Evolutionary conservation across 2,329 filamentous ascomycete genomes (phyloP), one percentile per base, ranked within the genome.

Genomic region (Diaporthe vexans): DNA sequence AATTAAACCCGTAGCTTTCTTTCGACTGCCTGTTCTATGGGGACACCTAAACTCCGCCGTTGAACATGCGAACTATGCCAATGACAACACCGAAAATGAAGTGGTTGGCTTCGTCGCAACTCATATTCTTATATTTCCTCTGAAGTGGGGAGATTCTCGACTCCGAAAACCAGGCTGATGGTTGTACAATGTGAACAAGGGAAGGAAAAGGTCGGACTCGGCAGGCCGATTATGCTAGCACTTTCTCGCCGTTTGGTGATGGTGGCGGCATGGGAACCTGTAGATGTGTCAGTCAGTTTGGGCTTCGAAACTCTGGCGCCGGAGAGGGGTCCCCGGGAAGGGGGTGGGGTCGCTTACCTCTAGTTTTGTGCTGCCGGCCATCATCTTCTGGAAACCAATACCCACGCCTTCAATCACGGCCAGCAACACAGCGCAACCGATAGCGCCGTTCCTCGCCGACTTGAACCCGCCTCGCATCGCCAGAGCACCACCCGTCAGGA

Each of bases 331-430:
- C 29, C 29, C 5, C 29, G 6, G 29, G 29, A 5, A 15, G 21
- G 10, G 29, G 9, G 8, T 29, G 21, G 21, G 24, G 11, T 46
- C 1, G 83, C 86, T 79, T 80, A 93, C 91, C 86, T 98, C 95
- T 79, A 97, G 87, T 86, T 93, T 93, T 77, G 95, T 97, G 83
- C 93, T 93, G 77, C 95, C 94, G 48, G 95, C 94, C 90, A 98
- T 94, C 93, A 98, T 95, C 84, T 95, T 93, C 84, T 95, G 94
- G 87, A 98, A 96, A 11, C 94, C 95, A 81, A 99, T 98, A 79
- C 96, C 96, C 72, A 98, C 97, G 80, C 97, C 96, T 85, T 99
- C 96, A 77, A 99, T 98, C 78, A 99, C 96, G 68, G 94, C 97
- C 59, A 99, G 88, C 81, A 99, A 90, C 77, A 98, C 94, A 35